Percentiles rank a stretch among this genome's conserved stretches.
phyloP scores from a whole-genome alignment of 257 asterid species.

The Leptodermis oblonga region DNA sequence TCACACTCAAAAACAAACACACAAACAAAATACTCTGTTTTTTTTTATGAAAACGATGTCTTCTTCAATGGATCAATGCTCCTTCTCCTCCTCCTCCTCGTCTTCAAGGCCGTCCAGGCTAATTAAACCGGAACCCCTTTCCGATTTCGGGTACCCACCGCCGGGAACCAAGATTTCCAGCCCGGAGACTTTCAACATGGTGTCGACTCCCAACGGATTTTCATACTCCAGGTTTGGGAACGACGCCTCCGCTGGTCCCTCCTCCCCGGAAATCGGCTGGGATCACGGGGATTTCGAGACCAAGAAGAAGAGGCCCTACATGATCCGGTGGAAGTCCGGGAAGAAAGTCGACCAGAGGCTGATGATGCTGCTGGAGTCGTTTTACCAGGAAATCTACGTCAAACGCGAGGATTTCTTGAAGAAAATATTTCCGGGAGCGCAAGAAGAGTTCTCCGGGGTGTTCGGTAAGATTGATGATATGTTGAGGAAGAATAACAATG shows the following conservation, averaged over 20 bases:
- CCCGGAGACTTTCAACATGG: slow-evolving; percentile 10
- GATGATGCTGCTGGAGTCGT: slow-evolving; percentile 17
- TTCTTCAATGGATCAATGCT: not conserved
- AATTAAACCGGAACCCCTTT: not conserved
- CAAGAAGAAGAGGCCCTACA: slow-evolving; percentile 1
- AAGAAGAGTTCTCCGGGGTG: slow-evolving; percentile 12
- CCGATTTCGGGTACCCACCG: not conserved
- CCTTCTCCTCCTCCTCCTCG: not conserved
- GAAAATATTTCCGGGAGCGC: slow-evolving; percentile 14
- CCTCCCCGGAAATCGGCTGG: not conserved
- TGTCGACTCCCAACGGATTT: not conserved
- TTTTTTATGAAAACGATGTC: no score
- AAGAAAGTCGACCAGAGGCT: slow-evolving; percentile 13
- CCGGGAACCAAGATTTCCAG: not conserved
- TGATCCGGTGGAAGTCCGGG: slow-evolving; percentile 23
- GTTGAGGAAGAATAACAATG: not conserved
- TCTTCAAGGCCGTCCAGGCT: not conserved
- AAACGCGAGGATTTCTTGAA: slow-evolving; percentile 16
- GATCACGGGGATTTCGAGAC: slow-evolving; percentile 8
- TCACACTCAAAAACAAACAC: not conserved
- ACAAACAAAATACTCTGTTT: no score
- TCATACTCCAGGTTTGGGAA: slow-evolving; percentile 15
- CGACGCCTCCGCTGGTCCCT: not conserved
- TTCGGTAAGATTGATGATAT: slow-evolving; percentile 13
- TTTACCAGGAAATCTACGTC: slow-evolving; percentile 14